Conservation (phyloP, 2,329 filamentous ascomycete genomes). For the Aaosphaeria arxii region DNA sequence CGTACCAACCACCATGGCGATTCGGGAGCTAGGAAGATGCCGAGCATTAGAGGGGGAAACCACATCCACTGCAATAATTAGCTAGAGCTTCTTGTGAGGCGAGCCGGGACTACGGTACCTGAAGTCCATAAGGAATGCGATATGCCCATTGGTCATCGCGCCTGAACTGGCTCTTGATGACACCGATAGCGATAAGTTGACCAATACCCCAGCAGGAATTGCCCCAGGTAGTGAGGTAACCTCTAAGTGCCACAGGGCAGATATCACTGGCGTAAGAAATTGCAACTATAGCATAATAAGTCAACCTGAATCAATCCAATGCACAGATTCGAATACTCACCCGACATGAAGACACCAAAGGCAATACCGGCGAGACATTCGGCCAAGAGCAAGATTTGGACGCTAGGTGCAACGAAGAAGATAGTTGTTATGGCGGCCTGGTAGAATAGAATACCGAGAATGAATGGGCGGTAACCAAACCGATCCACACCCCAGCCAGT, state of each 20-base stretch:
- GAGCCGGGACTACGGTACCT: conserved; percentile 9
- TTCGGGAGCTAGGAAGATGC: background rate
- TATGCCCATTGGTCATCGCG: conserved; percentile 21
- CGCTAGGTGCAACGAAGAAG: conserved; percentile 54
- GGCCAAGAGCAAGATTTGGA: conserved; percentile 48
- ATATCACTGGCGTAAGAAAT: conserved; percentile 63
- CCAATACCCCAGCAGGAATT: conserved; percentile 67
- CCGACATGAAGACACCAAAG: conserved; percentile 61
- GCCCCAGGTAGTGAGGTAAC: conserved; percentile 59
- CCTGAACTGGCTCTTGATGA: conserved; percentile 54
- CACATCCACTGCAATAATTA: background rate
- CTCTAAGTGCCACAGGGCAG: conserved; percentile 57
- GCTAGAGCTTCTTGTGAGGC: too few relatives aligned
- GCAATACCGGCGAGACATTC: conserved; percentile 62
- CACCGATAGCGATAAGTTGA: conserved; percentile 57
- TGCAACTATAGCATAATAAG: conserved; percentile 47
- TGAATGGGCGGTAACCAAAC: conserved; percentile 60
- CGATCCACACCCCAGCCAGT: conserved; percentile 4
- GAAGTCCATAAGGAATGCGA: conserved; percentile 29
- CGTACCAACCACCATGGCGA: background rate
- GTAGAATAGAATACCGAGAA: conserved; percentile 53
- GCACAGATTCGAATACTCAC: too few relatives aligned
- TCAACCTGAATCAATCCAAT: too few relatives aligned
- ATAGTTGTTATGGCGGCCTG: conserved; percentile 60
- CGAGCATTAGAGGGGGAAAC: background rate